Conservation (phyloP, 208 protist species). For the Leishmania aethiopica region DNA sequence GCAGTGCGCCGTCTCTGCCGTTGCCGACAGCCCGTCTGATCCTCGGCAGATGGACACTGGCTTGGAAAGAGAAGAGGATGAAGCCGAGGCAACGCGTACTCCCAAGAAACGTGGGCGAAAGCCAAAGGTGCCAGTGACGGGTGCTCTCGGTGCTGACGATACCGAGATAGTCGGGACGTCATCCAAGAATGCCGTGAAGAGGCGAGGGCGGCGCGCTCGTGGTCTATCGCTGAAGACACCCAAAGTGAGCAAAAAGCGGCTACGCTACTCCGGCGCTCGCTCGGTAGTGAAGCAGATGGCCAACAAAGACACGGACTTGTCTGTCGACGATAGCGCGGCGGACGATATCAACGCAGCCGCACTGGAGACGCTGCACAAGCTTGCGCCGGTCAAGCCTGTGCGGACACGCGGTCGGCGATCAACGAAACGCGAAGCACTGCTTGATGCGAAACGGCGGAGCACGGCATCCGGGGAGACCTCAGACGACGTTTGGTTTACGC, state of each 20-base stretch:
- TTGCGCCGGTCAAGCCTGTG: not conserved
- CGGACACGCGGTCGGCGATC: conserved; percentile 2
- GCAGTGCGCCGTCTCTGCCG: conserved; percentile 13
- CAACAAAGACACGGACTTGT: not conserved
- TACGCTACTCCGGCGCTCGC: not conserved
- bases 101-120: conserved; percentile 2
- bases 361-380: not conserved
- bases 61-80: not conserved
- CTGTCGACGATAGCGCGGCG: not conserved
- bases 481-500: conserved; percentile 12
- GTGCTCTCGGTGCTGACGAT: not conserved
- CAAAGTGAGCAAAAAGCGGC: not conserved
- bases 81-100: not conserved
- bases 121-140: not conserved
- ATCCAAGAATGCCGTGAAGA: not conserved
- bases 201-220: not conserved
- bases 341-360: conserved; percentile 7
- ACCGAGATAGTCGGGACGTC: no score
- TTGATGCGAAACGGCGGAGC: not conserved
- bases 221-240: not conserved
- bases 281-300: not conserved
- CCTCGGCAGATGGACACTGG: not conserved
- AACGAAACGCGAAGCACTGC: not conserved
- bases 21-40: not conserved
- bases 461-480: not conserved